Percentiles rank a stretch among this genome's conserved stretches.
Conservation (phyloP, 2,329 filamentous ascomycete genomes). For the Cladosporium cucumerinum region DNA sequence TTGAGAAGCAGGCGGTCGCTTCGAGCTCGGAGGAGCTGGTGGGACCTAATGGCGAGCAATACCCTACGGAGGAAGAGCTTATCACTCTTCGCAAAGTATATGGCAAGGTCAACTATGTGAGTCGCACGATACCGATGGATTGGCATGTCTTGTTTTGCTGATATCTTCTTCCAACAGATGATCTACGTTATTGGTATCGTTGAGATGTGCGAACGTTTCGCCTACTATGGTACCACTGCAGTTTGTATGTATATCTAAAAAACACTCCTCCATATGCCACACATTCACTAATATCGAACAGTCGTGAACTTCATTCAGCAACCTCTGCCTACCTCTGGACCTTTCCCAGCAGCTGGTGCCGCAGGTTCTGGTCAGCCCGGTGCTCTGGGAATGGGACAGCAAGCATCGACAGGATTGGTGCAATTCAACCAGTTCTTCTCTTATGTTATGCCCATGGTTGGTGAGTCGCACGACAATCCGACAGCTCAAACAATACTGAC, state of each 20-base stretch:
- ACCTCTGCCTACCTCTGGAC: conserved; percentile 28
- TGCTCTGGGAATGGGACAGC: conserved; percentile 40
- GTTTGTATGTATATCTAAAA: conserved; percentile 29
- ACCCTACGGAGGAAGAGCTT: conserved; percentile 44
- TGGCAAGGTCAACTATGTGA: conserved; percentile 45
- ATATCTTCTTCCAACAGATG: conserved; percentile 32
- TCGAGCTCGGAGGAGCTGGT: neutral
- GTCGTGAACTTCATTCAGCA: conserved; percentile 51
- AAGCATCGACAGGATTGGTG: conserved; percentile 42
- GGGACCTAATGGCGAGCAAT: conserved; percentile 27
- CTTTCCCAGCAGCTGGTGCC: conserved; percentile 10
- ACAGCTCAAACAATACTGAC: neutral
- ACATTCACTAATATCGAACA: conserved; percentile 28
- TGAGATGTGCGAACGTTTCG: conserved; percentile 50
- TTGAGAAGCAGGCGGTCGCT: conserved; percentile 10
- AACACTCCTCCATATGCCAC: conserved; percentile 36
- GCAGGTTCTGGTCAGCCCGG: conserved; percentile 36
- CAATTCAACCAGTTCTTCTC: conserved; percentile 50
- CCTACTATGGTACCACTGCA: conserved; percentile 43
- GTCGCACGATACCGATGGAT: conserved; percentile 26
- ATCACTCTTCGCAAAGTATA: conserved; percentile 44
- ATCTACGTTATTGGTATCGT: conserved; percentile 48
- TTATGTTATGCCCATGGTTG: conserved; percentile 46
- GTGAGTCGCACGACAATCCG: neutral
- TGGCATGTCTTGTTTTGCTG: neutral